Conservation (phyloP, 2,329 filamentous ascomycete species). For the Pseudogymnoascus sp. region DNA sequence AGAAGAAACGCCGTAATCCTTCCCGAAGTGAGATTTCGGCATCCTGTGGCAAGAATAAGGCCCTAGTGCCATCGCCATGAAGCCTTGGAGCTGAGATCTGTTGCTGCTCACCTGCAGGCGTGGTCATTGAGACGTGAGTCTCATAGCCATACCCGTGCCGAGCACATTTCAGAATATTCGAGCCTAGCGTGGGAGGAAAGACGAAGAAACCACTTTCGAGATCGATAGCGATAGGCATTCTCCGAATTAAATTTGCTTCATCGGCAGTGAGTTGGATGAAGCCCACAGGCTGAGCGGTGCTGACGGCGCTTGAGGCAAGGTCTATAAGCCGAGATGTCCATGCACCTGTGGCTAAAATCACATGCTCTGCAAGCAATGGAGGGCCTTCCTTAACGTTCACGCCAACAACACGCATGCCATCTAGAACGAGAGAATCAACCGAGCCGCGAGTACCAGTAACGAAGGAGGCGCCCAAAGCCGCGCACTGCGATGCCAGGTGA, state of each 20-base stretch:
- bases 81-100: background rate
- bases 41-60: slow-evolving; percentile 36
- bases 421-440: slow-evolving; percentile 10
- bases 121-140: slow-evolving; percentile 30
- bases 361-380: slow-evolving; percentile 22
- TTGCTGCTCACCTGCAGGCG: slow-evolving; percentile 13
- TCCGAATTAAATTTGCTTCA: slow-evolving; percentile 56
- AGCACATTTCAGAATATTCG: slow-evolving; percentile 50
- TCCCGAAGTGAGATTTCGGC: slow-evolving; percentile 44
- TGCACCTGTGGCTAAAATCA: slow-evolving; percentile 8
- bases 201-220: slow-evolving; percentile 62
- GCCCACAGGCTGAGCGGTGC: slow-evolving; percentile 57
- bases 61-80: background rate
- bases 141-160: slow-evolving; percentile 53
- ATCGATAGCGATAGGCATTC: slow-evolving; percentile 64
- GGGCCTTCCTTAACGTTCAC: slow-evolving; percentile 33
- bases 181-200: slow-evolving; percentile 52
- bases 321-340: background rate
- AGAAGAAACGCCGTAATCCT: slow-evolving; percentile 34
- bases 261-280: slow-evolving; percentile 54
- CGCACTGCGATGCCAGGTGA: slow-evolving; percentile 12
- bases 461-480: slow-evolving; percentile 35
- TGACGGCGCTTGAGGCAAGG: slow-evolving; percentile 49
- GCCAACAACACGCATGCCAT: background rate
- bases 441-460: slow-evolving; percentile 29